These are phyloP conservation scores for Aspergillus tanneri DNA, from an alignment of 2,329 filamentous ascomycete genomes.

Conservation along the genomic window DNA sequence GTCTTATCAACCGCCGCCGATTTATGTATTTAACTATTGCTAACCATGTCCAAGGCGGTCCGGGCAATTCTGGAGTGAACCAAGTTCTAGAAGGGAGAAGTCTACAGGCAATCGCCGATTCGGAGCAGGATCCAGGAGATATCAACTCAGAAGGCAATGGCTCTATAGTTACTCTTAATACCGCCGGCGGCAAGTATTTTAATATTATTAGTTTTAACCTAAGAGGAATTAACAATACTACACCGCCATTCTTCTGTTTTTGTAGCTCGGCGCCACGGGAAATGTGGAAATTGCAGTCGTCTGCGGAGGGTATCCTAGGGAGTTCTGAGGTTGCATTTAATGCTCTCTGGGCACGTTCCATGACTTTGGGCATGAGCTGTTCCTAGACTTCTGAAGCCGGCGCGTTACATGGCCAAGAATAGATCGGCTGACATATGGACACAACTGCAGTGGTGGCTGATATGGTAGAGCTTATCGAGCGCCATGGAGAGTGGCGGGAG, in stretches of 20 bases:
- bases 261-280: background rate
- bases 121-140: background rate
- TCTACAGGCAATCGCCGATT: constrained; percentile 7
- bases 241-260: constrained; percentile 3
- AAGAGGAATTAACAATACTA: constrained; percentile 9
- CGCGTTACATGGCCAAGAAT: background rate
- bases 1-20: too few relatives aligned
- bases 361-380: background rate
- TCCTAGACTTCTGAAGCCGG: background rate
- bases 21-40: background rate
- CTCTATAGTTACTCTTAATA: background rate
- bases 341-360: constrained; percentile 1
- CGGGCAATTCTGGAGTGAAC: constrained; percentile 4
- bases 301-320: background rate
- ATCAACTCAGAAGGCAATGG: background rate
- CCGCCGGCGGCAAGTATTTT: background rate
- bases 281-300: background rate
- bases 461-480: constrained; percentile 8
- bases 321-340: constrained; percentile 2
- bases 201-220: constrained; percentile 9
- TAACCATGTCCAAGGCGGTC: background rate
- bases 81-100: background rate
- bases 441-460: constrained; percentile 5
- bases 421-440: constrained; percentile 3
- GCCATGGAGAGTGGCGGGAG: constrained; percentile 9